Conservation (phyloP, 2,329 filamentous ascomycete genomes). For the Trichophyton rubrum region DNA sequence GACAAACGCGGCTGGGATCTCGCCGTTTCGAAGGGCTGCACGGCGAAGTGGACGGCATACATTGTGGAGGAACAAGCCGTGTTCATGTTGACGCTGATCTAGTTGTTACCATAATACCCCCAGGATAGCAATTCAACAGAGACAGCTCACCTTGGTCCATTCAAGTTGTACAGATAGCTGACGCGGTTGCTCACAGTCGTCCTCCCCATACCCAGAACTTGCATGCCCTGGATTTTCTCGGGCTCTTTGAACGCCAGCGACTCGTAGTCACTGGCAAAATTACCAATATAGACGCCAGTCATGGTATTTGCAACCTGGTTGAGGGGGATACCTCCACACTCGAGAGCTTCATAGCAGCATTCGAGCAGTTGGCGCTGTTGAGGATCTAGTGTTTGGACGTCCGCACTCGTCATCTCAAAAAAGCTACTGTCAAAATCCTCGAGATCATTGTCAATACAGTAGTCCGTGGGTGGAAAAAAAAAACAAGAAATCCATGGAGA, state of each 20-base stretch:
- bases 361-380: constrained; percentile 3
- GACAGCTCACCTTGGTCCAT: constrained; percentile 7
- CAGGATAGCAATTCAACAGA: neutral
- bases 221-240: neutral
- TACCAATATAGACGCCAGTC: neutral
- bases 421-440: neutral
- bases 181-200: constrained; percentile 10
- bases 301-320: neutral
- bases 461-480: too few species aligned
- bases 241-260: neutral
- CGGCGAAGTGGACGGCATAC: constrained; percentile 4
- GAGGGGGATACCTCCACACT: neutral
- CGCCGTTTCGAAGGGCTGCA: constrained; percentile 6
- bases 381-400: neutral
- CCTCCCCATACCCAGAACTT: neutral
- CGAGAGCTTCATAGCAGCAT: neutral
- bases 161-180: constrained; percentile 11
- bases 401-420: neutral
- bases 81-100: constrained; percentile 2
- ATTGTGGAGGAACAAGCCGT: constrained; percentile 10
- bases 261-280: neutral
- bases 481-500: too few species aligned
- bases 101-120: neutral
- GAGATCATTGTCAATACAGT: neutral
- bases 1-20: constrained; percentile 12